Evolutionary conservation across 2,329 filamentous ascomycete genomes (phyloP).

Genomic region (Clathrospora elynae): DNA sequence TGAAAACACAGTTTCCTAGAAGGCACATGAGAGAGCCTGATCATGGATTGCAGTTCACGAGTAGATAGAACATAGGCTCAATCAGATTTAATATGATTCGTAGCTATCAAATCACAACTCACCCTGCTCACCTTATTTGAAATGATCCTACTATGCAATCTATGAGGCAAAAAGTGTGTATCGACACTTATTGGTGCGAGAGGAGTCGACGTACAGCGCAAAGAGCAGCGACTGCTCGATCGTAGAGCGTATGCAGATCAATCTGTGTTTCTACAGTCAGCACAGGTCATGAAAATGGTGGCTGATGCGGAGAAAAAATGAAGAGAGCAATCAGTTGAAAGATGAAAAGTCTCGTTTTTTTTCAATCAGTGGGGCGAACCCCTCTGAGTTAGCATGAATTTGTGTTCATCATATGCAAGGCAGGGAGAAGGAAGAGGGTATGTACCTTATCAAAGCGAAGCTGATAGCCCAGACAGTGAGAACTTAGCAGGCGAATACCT

Average conservation of each 20-base stretch:
- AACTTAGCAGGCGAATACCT: constrained; percentile 7
- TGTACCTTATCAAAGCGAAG: constrained; percentile 17
- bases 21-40: too few relatives aligned
- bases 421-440: constrained; percentile 6
- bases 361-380: constrained; percentile 42
- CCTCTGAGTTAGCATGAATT: constrained; percentile 50
- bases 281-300: constrained; percentile 4
- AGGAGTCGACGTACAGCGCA: not conserved
- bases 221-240: not conserved
- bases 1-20: too few relatives aligned
- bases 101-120: too few relatives aligned
- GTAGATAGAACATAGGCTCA: too few relatives aligned
- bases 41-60: too few relatives aligned
- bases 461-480: not conserved
- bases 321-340: constrained; percentile 43
- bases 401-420: constrained; percentile 43
- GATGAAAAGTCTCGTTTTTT: constrained; percentile 47
- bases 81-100: too few relatives aligned
- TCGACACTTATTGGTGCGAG: too few relatives aligned
- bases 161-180: too few relatives aligned
- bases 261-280: constrained; percentile 13
- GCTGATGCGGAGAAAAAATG: not conserved
- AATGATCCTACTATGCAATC: too few relatives aligned
- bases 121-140: too few relatives aligned
- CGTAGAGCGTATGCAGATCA: not conserved